phyloP scores from a whole-genome alignment of 352 stramenopile species.

The Aphanomyces stellatus region DNA sequence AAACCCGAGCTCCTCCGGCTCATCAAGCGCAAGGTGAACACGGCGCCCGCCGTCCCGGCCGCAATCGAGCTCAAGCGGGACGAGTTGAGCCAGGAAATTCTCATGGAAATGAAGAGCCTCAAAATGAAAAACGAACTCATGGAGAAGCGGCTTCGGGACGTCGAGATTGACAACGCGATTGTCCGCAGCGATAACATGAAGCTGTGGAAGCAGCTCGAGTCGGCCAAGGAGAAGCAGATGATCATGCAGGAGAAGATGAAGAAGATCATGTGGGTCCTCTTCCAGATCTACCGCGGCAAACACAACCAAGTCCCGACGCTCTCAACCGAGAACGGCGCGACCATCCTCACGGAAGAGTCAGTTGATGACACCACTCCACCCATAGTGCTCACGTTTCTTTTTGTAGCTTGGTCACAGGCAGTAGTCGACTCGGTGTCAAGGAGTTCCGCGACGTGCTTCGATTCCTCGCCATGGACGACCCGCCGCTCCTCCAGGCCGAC shows the following conservation, averaged over 20 bases:
- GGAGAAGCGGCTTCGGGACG: constrained; percentile 75
- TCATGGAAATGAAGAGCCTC: constrained; percentile 70
- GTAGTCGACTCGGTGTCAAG: constrained; percentile 68
- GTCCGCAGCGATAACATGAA: constrained; percentile 83
- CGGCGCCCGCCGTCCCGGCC: background rate
- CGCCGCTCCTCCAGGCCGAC: constrained; percentile 44
- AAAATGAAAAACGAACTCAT: constrained; percentile 76
- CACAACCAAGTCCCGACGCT: constrained; percentile 63
- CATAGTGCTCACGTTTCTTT: background rate
- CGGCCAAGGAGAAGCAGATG: constrained; percentile 80
- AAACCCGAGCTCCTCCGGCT: constrained; percentile 75
- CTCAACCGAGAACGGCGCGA: constrained; percentile 33
- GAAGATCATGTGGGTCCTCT: constrained; percentile 88
- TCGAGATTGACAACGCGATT: constrained; percentile 85
- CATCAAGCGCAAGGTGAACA: constrained; percentile 79
- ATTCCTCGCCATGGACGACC: constrained; percentile 80
- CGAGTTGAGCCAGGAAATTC: constrained; percentile 19
- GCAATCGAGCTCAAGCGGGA: background rate
- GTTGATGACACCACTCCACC: constrained; percentile 22
- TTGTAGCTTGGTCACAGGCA: constrained; percentile 38
- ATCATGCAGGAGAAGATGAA: constrained; percentile 89
- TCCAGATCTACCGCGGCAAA: constrained; percentile 84
- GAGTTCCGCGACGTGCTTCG: constrained; percentile 78
- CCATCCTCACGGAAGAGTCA: constrained; percentile 73
- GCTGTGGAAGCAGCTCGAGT: constrained; percentile 80